These are phyloP conservation scores for Leccinum variabile DNA, from an alignment of 1,284 basidiomycete species.

Conservation along the genomic window DNA sequence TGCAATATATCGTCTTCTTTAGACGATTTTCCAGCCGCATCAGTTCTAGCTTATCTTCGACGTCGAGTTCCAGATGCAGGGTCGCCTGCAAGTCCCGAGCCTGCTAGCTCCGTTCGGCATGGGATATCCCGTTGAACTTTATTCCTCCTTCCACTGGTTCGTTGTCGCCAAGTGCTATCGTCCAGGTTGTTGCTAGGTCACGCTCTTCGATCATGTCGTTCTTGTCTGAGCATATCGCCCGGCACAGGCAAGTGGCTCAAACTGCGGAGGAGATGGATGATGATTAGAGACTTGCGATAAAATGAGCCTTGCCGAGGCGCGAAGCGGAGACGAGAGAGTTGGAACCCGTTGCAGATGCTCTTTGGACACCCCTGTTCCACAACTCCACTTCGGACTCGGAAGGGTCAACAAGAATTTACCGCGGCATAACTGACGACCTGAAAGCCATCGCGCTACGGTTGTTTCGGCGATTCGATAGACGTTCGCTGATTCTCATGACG, in stretches of 20 bases:
- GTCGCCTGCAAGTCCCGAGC: constrained; percentile 14
- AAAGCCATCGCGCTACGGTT: constrained; percentile 86
- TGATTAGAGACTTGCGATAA: constrained; percentile 53
- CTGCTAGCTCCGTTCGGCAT: constrained; percentile 28
- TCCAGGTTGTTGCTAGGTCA: constrained; percentile 6
- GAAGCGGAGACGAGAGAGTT: constrained; percentile 53
- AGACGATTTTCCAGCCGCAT: constrained; percentile 34
- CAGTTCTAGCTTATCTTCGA: constrained; percentile 33
- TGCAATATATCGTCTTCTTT: constrained; percentile 24
- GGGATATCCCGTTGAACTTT: constrained; percentile 28
- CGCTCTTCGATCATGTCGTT: constrained; percentile 11
- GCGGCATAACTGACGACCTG: constrained; percentile 94
- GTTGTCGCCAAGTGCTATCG: constrained; percentile 18
- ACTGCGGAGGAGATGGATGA: constrained; percentile 45
- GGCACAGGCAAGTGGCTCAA: neutral
- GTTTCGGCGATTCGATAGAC: constrained; percentile 95
- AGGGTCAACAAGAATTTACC: constrained; percentile 90
- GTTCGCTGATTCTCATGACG: constrained; percentile 64
- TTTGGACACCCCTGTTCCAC: constrained; percentile 91
- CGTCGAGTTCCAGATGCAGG: constrained; percentile 17
- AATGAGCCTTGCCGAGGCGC: constrained; percentile 59
- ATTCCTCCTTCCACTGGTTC: constrained; percentile 14
- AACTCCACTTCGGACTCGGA: constrained; percentile 77
- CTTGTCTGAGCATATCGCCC: constrained; percentile 18
- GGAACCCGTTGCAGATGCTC: constrained; percentile 78